Conservation (phyloP, 768 basidiomycete genomes). For the Lepiota brunneoincarnata region DNA sequence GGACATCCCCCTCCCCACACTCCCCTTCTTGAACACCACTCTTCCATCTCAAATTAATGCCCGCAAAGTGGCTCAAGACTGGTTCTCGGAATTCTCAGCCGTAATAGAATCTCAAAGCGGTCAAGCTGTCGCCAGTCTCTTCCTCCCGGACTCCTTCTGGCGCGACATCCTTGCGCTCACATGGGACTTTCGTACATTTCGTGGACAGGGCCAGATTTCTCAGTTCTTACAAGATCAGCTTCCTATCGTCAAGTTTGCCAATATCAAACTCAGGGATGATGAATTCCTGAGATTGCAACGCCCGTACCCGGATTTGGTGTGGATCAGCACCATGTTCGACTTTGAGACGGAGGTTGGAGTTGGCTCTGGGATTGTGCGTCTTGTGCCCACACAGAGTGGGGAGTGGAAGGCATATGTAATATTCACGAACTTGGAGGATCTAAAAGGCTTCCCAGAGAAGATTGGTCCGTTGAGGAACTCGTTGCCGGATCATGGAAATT, state of each 20-base stretch:
- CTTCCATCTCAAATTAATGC: conserved; percentile 20
- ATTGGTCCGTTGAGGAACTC: conserved; percentile 36
- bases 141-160: conserved; percentile 34
- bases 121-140: conserved; percentile 15
- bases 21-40: conserved; percentile 22
- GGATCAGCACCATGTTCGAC: conserved; percentile 44
- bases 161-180: conserved; percentile 51
- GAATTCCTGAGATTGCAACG: conserved; percentile 21
- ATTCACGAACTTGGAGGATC: conserved; percentile 47
- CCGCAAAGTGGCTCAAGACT: conserved; percentile 20
- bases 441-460: conserved; percentile 43
- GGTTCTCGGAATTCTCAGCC: conserved; percentile 23
- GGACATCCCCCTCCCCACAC: conserved; percentile 23
- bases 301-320: conserved; percentile 42
- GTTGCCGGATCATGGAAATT: conserved; percentile 44
- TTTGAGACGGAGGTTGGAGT: conserved; percentile 42
- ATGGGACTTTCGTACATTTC: conserved; percentile 51
- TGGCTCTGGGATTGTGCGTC: conserved; percentile 41
- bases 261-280: conserved; percentile 26
- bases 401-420: conserved; percentile 53
- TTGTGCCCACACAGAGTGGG: conserved; percentile 32
- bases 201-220: conserved; percentile 31
- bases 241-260: conserved; percentile 23
- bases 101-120: conserved; percentile 15
- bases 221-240: conserved; percentile 39